These are phyloP conservation scores for Bullera alba DNA, from an alignment of 768 basidiomycete species.

Conservation along the genomic window DNA sequence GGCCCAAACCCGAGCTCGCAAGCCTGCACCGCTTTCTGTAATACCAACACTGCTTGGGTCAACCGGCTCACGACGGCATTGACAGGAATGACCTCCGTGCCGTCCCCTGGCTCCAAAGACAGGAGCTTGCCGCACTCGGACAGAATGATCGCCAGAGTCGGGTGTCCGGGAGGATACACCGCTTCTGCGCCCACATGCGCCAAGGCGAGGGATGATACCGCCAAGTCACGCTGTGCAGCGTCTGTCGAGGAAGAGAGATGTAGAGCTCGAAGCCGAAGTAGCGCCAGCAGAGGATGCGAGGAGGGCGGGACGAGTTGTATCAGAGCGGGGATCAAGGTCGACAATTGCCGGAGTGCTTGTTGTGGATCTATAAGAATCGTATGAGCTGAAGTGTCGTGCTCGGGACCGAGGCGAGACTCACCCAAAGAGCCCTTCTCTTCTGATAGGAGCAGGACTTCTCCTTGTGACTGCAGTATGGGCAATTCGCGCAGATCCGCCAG, in stretches of 20 bases:
- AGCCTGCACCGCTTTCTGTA: conserved; percentile 59
- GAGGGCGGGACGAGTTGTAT: conserved; percentile 57
- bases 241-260: conserved; percentile 50
- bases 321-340: conserved; percentile 62
- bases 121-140: conserved; percentile 77
- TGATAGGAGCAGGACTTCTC: conserved; percentile 4
- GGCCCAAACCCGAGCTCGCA: conserved; percentile 66
- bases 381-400: not conserved
- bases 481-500: not conserved
- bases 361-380: conserved; percentile 52
- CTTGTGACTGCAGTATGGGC: conserved; percentile 1
- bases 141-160: conserved; percentile 64
- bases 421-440: conserved; percentile 12
- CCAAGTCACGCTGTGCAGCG: conserved; percentile 2
- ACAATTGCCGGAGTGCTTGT: conserved; percentile 55
- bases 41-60: conserved; percentile 49
- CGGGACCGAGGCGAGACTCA: conserved; percentile 1
- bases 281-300: conserved; percentile 68
- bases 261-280: conserved; percentile 65
- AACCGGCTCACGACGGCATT: not conserved
- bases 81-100: not conserved
- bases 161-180: conserved; percentile 62
- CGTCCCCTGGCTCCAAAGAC: conserved; percentile 3
- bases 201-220: conserved; percentile 48
- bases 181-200: conserved; percentile 54